Evolutionary conservation across 495 filamentous ascomycete species (phyloP).

Genomic region (Aspergillus panamensis): DNA sequence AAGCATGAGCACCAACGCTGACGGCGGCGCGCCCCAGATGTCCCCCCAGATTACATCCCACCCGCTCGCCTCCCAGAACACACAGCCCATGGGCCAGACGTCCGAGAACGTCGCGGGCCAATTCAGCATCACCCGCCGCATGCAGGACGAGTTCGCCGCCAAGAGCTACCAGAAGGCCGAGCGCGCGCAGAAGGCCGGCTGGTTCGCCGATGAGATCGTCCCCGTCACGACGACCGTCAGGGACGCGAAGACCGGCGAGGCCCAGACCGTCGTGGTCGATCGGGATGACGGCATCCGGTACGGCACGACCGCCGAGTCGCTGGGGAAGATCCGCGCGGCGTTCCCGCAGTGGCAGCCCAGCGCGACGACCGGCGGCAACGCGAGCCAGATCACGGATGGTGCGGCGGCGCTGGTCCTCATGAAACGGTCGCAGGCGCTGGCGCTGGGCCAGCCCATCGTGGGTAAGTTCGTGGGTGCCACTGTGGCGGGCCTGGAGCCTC

Average conservation of each 20-base stretch:
- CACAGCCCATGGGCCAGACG: slow-evolving; percentile 93
- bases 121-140: slow-evolving; percentile 74
- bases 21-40: slow-evolving; percentile 68
- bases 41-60: slow-evolving; percentile 64
- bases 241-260: slow-evolving; percentile 74
- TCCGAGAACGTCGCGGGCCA: slow-evolving; percentile 88
- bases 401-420: slow-evolving; percentile 88
- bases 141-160: slow-evolving; percentile 77
- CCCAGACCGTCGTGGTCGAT: slow-evolving; percentile 71
- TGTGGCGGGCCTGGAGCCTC: slow-evolving; percentile 77
- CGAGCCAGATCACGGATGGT: slow-evolving; percentile 91
- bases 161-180: slow-evolving; percentile 85
- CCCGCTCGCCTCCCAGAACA: slow-evolving; percentile 76
- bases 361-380: slow-evolving; percentile 85
- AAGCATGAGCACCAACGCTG: slow-evolving; percentile 74
- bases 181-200: slow-evolving; percentile 83
- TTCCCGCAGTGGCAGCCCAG: slow-evolving; percentile 87
- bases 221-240: slow-evolving; percentile 78
- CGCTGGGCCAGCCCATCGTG: slow-evolving; percentile 82
- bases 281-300: slow-evolving; percentile 87
- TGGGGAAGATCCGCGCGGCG: slow-evolving; percentile 81
- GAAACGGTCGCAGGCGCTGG: slow-evolving; percentile 82
- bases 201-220: slow-evolving; percentile 88
- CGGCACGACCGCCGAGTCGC: slow-evolving; percentile 77
- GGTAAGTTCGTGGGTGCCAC: slow-evolving; percentile 91